Evolutionary conservation across 1,139 yeast species (phyloP).

Genomic region (Williopsis jadinii): DNA sequence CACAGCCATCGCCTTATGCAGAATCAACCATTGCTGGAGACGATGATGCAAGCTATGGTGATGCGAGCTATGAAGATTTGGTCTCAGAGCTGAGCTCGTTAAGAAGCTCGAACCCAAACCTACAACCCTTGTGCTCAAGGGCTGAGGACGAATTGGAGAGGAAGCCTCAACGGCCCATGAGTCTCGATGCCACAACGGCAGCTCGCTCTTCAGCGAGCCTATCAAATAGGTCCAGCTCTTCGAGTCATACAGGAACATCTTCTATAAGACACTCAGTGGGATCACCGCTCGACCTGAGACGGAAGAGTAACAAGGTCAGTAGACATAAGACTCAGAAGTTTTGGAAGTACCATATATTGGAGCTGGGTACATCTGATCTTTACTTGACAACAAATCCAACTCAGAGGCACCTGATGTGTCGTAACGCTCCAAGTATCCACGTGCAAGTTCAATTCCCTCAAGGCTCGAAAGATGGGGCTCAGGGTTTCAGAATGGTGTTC

Average conservation of each 20-base stretch:
- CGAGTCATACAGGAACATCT: no score
- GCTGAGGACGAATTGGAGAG: conserved; percentile 4
- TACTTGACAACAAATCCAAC: conserved; percentile 58
- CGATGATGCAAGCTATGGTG: no score
- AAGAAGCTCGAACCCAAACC: conserved; percentile 15
- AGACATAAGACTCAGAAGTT: conserved; percentile 22
- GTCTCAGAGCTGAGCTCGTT: not conserved
- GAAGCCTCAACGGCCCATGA: not conserved
- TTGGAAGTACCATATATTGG: conserved; percentile 57
- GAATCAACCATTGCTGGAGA: no score
- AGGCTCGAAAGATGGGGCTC: conserved; percentile 23
- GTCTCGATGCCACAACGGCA: not conserved
- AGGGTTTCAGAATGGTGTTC: conserved; percentile 20
- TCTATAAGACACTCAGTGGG: no score
- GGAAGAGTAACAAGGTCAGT: no score
- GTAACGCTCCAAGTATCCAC: conserved; percentile 52
- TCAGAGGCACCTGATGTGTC: conserved; percentile 43
- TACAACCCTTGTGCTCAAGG: conserved; percentile 12
- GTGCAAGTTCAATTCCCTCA: conserved; percentile 31
- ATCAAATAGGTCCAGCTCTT: no score
- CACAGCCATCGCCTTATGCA: no score
- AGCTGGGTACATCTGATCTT: conserved; percentile 34
- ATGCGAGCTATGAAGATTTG: no score
- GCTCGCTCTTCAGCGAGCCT: not conserved
- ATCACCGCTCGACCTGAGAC: no score